Base-by-base conservation (phyloP, 306 rosid genomes). In the Quercus dentata region DNA sequence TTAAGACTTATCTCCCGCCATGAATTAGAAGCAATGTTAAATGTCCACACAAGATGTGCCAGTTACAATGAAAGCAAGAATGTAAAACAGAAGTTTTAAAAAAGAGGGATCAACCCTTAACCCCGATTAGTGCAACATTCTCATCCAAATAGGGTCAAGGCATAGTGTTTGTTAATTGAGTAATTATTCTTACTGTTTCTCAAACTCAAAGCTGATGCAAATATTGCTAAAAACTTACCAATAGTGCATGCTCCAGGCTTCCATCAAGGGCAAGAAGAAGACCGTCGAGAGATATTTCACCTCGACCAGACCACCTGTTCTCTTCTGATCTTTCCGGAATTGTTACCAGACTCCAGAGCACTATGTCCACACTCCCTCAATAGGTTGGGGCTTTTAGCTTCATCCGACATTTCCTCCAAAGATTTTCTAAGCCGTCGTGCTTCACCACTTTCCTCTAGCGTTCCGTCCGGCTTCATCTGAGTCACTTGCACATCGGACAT, bases 251-350 rank as follows among this genome's bases (percentile, higher is more conserved):
- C 79, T 95, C 98, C 90, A 92, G 85, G 85, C 98, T 92, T 75
- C 86, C 98, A 90, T 95, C 99, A 76, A 95, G 98, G 77, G 97
- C 99, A 81, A 92, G 91, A 74, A 95, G 94, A 81, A 92, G 91
- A 86, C 97, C 82, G 75, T 90, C 95, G 98, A 87, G 44, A 95
- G 95, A 92, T 87, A 90, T 85, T 92, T 89, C 86, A 92, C 93
- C 62, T 87, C 91, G 94, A 86, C 99, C 99, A 95, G 51, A 91
- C 99, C 99, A 95, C 76, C 76, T 88, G 79, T 88, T 88, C 78
- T 95, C 92, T 56, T 88, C 79, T 79, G 69, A 74, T 85, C 83
- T 90, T 80, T 91, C 98, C 52, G 98, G 92, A 84, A 91, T 56
- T 74, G 87, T 84, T 35, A 85, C 86, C 44, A 21, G 21, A 21